phyloP scores from a whole-genome alignment of 257 asterid species.

The Forsythia suspensa region DNA sequence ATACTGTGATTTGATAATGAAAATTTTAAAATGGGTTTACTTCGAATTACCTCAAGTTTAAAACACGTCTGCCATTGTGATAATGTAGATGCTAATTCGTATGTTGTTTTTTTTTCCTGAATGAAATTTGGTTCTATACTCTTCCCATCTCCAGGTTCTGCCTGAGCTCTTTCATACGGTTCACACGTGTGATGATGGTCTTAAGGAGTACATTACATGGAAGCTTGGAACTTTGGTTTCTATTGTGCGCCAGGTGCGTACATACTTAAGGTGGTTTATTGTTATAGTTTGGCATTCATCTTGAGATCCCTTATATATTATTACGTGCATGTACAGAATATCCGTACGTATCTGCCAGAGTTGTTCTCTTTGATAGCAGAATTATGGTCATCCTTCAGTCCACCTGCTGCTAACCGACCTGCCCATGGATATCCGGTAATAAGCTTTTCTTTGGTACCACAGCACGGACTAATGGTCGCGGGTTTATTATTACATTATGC shows the following conservation, averaged over 20 bases:
- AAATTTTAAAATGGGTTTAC: slow-evolving; percentile 7
- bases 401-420: slow-evolving; percentile 77
- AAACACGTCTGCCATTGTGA: slow-evolving; percentile 11
- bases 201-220: slow-evolving; percentile 96
- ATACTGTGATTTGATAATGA: not conserved
- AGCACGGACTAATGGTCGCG: slow-evolving; percentile 2
- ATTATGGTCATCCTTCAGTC: slow-evolving; percentile 88
- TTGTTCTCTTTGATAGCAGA: slow-evolving; percentile 83
- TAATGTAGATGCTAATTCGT: slow-evolving; percentile 15
- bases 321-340: slow-evolving; percentile 68
- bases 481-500: not conserved
- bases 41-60: not conserved
- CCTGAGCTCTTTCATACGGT: slow-evolving; percentile 96
- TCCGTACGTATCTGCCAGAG: slow-evolving; percentile 88
- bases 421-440: slow-evolving; percentile 84
- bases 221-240: slow-evolving; percentile 97
- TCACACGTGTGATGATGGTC: slow-evolving; percentile 88
- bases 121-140: slow-evolving; percentile 17
- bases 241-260: slow-evolving; percentile 87
- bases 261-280: slow-evolving; percentile 12
- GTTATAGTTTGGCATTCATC: slow-evolving; percentile 7
- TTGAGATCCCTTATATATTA: slow-evolving; percentile 25
- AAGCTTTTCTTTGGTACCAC: slow-evolving; percentile 1
- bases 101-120: slow-evolving; percentile 5
- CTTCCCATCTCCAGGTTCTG: slow-evolving; percentile 59